Base-by-base conservation (phyloP, 2,329 filamentous ascomycete genomes). In the Trichoderma aggressivum region DNA sequence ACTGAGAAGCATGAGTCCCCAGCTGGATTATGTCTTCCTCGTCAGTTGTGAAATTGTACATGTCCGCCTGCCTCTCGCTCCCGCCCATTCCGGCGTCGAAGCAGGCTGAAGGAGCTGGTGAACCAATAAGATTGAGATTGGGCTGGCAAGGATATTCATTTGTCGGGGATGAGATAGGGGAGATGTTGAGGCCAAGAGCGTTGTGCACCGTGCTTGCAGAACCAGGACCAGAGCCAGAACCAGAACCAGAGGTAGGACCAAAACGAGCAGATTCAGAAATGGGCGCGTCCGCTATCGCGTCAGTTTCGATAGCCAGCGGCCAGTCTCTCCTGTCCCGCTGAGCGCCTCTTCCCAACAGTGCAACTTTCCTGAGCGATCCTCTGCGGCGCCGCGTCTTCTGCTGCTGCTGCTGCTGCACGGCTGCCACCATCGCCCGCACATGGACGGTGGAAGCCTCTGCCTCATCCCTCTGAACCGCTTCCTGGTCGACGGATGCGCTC, bases 291-390 rank as follows among this genome's bases (percentile, higher is more conserved):
- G 76, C 71, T 28, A 76, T 73, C 43, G 80, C 78, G 28, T 80
- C 79, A 24, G 81, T 83, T 70, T 86, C 81, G 69, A 86, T 81
- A 24, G 79, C 80, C 71, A 85, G 75, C 21, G 82, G 79, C 69
- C 84, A 87, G 70, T 89, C 89, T 74, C 83, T 87, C 77, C 82
- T 86, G 75, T 88, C 89, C 72, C 87, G 86, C 79, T 88, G 89
- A 69, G 86, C 88, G 73, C 91, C 91, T 73, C 92, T 91, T 18
- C 93, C 93, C 21, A 97, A 85, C 62, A 97, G 84, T 30, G 94
- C 94, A 12, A 93, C 93, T 81, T 97, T 97, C 72, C 94, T 88
- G 79, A 98, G 84, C 12, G 94, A 97, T 5, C 94, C 94, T 78
- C 92, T 92, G 72, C 94, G 89, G 76, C 90, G 90, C 70, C 94